A percentile compares a stretch with the other conserved stretches of the same genome.
Conservation (phyloP, 345 rosid species). For the Cardamine chenopodiifolia region DNA sequence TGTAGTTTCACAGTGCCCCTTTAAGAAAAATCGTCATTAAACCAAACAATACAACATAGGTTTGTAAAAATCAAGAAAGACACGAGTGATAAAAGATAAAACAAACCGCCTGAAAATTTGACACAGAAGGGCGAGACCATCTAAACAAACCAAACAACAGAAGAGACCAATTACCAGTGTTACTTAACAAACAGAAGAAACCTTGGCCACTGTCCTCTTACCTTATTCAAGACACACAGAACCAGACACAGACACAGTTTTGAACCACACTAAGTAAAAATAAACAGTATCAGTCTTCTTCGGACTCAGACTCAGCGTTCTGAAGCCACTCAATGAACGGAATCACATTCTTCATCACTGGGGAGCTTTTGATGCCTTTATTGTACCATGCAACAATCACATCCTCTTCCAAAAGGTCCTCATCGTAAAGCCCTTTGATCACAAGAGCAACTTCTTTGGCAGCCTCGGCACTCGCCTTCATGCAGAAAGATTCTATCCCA, state of each 20-base stretch:
- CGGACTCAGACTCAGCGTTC: constrained; percentile 78
- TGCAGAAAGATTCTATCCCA: constrained; percentile 53
- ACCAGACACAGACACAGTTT: background rate
- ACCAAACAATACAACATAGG: background rate
- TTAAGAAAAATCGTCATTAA: too few relatives aligned
- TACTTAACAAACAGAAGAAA: background rate
- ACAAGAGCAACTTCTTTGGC: constrained; percentile 62
- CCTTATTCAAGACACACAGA: constrained; percentile 28
- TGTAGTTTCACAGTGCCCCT: too few relatives aligned
- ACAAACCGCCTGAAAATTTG: background rate
- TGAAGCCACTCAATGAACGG: constrained; percentile 73
- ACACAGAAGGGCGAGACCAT: background rate
- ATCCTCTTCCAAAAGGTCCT: constrained; percentile 66
- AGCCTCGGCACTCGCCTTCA: constrained; percentile 38
- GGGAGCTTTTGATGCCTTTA: constrained; percentile 49
- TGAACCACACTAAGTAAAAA: background rate
- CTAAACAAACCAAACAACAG: background rate
- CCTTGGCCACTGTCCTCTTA: constrained; percentile 12
- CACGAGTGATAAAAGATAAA: background rate
- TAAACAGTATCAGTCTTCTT: constrained; percentile 50
- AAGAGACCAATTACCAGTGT: constrained; percentile 13
- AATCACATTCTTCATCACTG: constrained; percentile 54
- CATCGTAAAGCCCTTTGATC: constrained; percentile 64
- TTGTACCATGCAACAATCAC: constrained; percentile 56
- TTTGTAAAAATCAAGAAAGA: background rate